These are phyloP conservation scores for Heliocybe sulcata DNA, from an alignment of 1,284 basidiomycete species.

Conservation along the genomic window DNA sequence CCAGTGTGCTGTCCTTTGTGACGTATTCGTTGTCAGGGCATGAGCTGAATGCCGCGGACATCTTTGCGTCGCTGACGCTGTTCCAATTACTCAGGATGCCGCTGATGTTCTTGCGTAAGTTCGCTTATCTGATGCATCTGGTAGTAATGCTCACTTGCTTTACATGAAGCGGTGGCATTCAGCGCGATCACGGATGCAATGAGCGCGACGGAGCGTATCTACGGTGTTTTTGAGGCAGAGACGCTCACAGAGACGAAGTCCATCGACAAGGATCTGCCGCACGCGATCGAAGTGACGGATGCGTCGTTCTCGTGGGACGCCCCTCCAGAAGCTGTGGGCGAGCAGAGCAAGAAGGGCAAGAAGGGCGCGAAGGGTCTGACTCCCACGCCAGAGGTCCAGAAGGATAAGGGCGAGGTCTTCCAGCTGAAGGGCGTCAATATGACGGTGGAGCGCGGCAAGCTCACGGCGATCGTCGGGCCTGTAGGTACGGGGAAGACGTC, in stretches of 20 bases:
- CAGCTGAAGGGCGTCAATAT: conserved; percentile 56
- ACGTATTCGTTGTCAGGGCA: conserved; percentile 73
- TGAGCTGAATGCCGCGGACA: conserved; percentile 54
- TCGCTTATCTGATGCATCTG: neutral
- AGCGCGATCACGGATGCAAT: conserved; percentile 1
- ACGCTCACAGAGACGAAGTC: neutral
- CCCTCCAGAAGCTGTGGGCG: neutral
- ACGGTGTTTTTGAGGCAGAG: conserved; percentile 2
- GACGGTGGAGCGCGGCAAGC: conserved; percentile 60
- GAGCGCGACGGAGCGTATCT: conserved; percentile 1
- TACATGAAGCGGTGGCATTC: neutral
- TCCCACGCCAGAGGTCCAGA: conserved; percentile 2
- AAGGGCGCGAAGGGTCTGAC: neutral
- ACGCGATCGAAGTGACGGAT: conserved; percentile 1
- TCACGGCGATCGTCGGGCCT: conserved; percentile 74
- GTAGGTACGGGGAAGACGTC: conserved; percentile 64
- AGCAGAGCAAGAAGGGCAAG: neutral
- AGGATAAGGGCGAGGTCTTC: conserved; percentile 37
- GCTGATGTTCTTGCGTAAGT: conserved; percentile 67
- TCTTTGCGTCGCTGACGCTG: conserved; percentile 80
- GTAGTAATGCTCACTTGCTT: neutral
- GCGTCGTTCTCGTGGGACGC: conserved; percentile 2
- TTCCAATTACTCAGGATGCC: conserved; percentile 76
- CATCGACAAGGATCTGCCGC: neutral
- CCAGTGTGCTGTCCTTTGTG: conserved; percentile 82